These are phyloP conservation scores for Solanum boliviense DNA, from an alignment of 257 asterid species.

Conservation along the genomic window DNA sequence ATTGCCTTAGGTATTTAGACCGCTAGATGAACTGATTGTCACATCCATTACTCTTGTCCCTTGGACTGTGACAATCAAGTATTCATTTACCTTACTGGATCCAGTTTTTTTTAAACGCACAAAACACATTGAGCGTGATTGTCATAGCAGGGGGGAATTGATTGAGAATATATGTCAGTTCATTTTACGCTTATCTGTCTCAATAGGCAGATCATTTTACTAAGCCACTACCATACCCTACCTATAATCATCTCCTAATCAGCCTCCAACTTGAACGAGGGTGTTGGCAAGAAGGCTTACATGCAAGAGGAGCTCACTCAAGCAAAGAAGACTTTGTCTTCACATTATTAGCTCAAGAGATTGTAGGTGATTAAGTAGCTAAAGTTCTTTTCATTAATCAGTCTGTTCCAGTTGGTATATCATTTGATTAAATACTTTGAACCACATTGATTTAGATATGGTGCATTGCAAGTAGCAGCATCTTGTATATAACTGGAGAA, in stretches of 20 bases:
- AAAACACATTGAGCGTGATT: not conserved
- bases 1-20: not conserved
- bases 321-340: not conserved
- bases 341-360: not conserved
- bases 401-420: not conserved
- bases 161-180: not conserved
- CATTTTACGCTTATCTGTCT: not conserved
- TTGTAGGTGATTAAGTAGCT: not conserved
- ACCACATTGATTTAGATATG: not conserved
- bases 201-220: not conserved
- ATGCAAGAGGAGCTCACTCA: not conserved
- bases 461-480: not conserved
- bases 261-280: not conserved
- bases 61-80: not conserved
- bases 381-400: not conserved
- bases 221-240: not conserved
- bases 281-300: not conserved
- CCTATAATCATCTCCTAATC: not conserved
- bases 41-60: not conserved
- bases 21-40: not conserved
- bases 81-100: not conserved
- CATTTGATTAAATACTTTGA: not conserved
- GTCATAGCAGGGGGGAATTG: not conserved
- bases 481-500: not conserved
- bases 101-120: not conserved